Percentiles rank a stretch among this genome's conserved stretches.
These are phyloP conservation scores for Trichoderma sp. DNA, from an alignment of 2,329 filamentous ascomycete species.

Conservation along the genomic window DNA sequence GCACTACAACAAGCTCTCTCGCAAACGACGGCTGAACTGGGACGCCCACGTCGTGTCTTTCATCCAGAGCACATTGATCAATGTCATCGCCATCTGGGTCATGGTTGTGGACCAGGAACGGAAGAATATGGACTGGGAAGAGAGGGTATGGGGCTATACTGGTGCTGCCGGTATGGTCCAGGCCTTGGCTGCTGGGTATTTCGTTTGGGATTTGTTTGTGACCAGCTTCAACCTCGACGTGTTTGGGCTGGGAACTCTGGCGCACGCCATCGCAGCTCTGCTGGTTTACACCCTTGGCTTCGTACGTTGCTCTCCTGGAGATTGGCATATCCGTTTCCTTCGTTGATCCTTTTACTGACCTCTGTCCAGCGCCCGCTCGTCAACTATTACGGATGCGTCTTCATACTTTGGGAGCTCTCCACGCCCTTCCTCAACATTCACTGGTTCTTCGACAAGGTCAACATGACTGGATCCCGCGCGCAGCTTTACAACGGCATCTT, in stretches of 20 bases:
- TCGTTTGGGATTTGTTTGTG: constrained; percentile 78
- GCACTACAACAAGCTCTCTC: constrained; percentile 64
- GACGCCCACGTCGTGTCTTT: constrained; percentile 85
- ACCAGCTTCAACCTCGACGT: constrained; percentile 68
- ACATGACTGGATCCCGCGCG: constrained; percentile 71
- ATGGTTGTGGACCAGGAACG: constrained; percentile 71
- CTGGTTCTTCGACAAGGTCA: constrained; percentile 89
- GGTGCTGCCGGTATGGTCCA: constrained; percentile 72
- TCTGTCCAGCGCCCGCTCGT: constrained; percentile 71
- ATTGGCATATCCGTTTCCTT: background rate
- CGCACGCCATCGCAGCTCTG: constrained; percentile 74
- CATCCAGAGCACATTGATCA: constrained; percentile 74
- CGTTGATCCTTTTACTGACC: constrained; percentile 7
- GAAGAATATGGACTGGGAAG: constrained; percentile 64
- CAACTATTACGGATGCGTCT: constrained; percentile 78
- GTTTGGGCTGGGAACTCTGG: constrained; percentile 75
- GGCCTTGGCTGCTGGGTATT: constrained; percentile 77
- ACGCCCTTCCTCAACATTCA: constrained; percentile 85
- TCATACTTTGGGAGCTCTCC: constrained; percentile 86
- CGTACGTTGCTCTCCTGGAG: constrained; percentile 54
- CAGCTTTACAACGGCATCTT: constrained; percentile 78
- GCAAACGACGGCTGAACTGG: constrained; percentile 73
- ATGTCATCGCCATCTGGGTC: constrained; percentile 71
- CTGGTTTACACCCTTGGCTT: constrained; percentile 77
- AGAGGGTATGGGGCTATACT: constrained; percentile 77